Conservation (phyloP, 345 rosid genomes). For the Anacardium occidentale region DNA sequence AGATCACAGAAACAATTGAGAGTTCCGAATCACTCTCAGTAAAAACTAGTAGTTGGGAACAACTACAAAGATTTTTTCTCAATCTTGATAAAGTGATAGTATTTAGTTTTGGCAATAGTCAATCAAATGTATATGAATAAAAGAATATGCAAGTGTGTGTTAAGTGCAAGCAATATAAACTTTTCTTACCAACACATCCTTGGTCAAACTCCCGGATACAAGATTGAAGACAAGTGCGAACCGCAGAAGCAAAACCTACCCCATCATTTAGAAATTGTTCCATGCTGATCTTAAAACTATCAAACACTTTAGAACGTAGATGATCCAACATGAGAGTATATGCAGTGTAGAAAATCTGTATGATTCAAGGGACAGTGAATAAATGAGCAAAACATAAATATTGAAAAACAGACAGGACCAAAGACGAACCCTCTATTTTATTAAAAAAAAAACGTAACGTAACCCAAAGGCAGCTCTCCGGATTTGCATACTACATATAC, state of each 20-base stretch:
- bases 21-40: no score
- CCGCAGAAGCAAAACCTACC: conserved; percentile 66
- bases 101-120: not conserved
- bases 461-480: not conserved
- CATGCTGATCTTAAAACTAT: conserved; percentile 46
- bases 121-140: not conserved
- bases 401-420: not conserved
- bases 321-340: conserved; percentile 56
- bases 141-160: not conserved
- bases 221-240: conserved; percentile 36
- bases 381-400: conserved; percentile 2
- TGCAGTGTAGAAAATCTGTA: conserved; percentile 54
- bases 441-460: not conserved
- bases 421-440: not conserved
- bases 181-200: conserved; percentile 55
- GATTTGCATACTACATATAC: no score
- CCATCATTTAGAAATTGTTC: conserved; percentile 50
- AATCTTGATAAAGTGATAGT: no score
- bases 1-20: no score
- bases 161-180: not conserved
- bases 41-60: no score
- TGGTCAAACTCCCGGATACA: conserved; percentile 62
- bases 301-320: conserved; percentile 50
- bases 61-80: not conserved
- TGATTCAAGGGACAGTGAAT: conserved; percentile 12